Base-by-base conservation (phyloP, 176 grass and related monocot species). In the Carex myosuroides region DNA sequence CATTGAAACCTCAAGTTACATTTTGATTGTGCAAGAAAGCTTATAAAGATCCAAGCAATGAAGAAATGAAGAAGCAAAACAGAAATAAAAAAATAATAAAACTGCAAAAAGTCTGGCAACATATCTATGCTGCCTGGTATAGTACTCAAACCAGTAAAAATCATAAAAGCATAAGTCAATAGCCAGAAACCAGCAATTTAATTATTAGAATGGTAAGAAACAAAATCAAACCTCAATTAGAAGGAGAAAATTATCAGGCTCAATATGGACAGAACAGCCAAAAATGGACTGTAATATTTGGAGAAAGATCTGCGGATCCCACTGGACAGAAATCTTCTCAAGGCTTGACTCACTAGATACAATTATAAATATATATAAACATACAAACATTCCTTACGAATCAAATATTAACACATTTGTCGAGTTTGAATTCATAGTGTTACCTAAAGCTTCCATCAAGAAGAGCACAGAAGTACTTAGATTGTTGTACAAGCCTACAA, bases 401-500 rank as follows among this genome's bases (percentile, higher is more conserved):
- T 72, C 39, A 72, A 72, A 44, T 72, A 5, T 12, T 48, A 72
- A 72, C 20, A 46, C 3, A 48, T 11, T 46, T 72, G 2, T n/a
- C 3, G 7, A 70, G 39, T 39, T 68, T 20, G 37, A 44, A 42
- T 44, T 70, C 8, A 18, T 3, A 9, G 37, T 46, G 39, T 9
- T 48, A 72, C 69, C 69, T 72, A 76, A 76, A 76, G 72, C 24
- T 55, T 76, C 72, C 72, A 55, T 55, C 39, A 22, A 76, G 72
- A 30, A 76, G 72, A 30, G 20, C 72, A 17, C 12, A 76, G 22
- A 76, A 76, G 48, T 76, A 76, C 11, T 32, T 54, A 17, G 72
- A 76, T 30, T 76, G 72, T 22, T 76, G 72, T 53, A 76, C 48
- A 76, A 76, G 72, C 39, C 72, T 76, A 41, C 66, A 70, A 70